Evolutionary conservation across 78 protist species (phyloP).

Genomic region (Cyanophora paradoxa): DNA sequence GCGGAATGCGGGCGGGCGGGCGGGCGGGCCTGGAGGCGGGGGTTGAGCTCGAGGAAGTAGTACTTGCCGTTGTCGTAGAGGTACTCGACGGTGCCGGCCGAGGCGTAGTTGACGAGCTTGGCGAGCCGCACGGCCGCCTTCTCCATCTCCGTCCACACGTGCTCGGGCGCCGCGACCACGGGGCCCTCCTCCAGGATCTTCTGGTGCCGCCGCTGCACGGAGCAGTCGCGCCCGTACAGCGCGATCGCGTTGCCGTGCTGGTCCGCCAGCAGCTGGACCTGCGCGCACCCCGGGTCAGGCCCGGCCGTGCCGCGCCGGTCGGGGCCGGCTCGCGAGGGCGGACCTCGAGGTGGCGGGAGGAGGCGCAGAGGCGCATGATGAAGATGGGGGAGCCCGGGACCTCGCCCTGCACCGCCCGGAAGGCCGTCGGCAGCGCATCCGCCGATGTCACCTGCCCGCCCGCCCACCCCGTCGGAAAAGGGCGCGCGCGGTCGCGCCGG

Average conservation of each 20-base stretch:
- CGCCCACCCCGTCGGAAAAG: neutral
- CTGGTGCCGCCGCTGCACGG: constrained; percentile 83
- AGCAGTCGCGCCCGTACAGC: constrained; percentile 81
- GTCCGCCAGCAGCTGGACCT: constrained; percentile 57
- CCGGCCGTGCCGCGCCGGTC: too few species aligned
- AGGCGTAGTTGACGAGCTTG: constrained; percentile 79
- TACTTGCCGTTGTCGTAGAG: constrained; percentile 41
- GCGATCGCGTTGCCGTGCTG: constrained; percentile 53
- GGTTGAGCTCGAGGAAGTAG: constrained; percentile 74
- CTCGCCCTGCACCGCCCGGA: constrained; percentile 36
- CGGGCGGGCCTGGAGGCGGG: constrained; percentile 46
- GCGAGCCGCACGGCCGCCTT: constrained; percentile 85
- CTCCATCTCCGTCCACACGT: constrained; percentile 59
- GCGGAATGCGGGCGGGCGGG: neutral
- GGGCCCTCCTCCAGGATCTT: constrained; percentile 91
- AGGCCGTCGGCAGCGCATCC: too few species aligned
- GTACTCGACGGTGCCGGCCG: constrained; percentile 95
- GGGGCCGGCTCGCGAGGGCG: too few species aligned
- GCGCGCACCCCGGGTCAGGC: too few species aligned
- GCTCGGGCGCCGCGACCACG: constrained; percentile 22
- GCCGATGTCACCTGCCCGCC: neutral
- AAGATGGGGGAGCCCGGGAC: constrained; percentile 83
- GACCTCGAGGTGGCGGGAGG: constrained; percentile 39
- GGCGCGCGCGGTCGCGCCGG: neutral
- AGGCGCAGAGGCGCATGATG: constrained; percentile 57